Conservation (phyloP, 2,329 filamentous ascomycete species). For the Sclerotinia glacialis region DNA sequence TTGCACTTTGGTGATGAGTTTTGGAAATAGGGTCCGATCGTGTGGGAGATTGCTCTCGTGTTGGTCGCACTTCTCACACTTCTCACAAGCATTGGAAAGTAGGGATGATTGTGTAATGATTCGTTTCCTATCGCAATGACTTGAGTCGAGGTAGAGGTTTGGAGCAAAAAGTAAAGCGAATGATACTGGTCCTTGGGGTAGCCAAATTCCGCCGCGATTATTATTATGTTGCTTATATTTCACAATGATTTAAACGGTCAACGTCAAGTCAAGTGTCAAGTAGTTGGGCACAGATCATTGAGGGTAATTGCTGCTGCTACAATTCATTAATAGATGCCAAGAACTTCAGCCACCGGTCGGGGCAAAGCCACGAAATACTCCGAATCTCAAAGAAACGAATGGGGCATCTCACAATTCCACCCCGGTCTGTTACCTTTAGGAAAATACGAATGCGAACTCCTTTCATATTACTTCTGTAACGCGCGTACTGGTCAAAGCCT, state of each 20-base stretch:
- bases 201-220: constrained; percentile 6
- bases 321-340: not conserved
- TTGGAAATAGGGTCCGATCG: constrained; percentile 31
- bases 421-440: not conserved
- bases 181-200: constrained; percentile 1
- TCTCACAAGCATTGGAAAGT: constrained; percentile 21
- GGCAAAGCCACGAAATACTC: constrained; percentile 14
- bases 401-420: constrained; percentile 4
- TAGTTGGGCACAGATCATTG: constrained; percentile 15
- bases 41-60: constrained; percentile 34
- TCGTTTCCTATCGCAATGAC: constrained; percentile 10
- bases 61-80: constrained; percentile 30
- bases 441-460: constrained; percentile 4
- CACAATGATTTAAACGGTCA: constrained; percentile 8
- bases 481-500: not conserved
- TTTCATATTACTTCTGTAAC: constrained; percentile 8
- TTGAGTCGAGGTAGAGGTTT: not conserved
- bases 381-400: constrained; percentile 12
- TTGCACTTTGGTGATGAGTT: constrained; percentile 18
- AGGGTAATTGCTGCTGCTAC: not conserved
- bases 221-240: constrained; percentile 12
- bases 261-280: not conserved
- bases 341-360: constrained; percentile 9
- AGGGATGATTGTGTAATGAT: constrained; percentile 1
- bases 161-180: constrained; percentile 10